Base-by-base conservation (phyloP, 176 grass and related monocot genomes). In the Chloris gayana region DNA sequence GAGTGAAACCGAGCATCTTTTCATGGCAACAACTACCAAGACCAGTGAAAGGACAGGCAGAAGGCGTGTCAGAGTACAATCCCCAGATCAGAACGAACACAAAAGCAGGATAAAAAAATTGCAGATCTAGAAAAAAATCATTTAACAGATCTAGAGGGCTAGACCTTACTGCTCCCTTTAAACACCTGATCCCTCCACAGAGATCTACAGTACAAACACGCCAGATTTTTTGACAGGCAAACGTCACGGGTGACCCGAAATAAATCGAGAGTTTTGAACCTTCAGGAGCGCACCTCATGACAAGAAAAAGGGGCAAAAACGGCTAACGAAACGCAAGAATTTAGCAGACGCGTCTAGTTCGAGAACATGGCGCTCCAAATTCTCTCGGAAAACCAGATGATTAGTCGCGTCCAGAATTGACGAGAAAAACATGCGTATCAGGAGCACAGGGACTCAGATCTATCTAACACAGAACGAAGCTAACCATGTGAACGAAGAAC, bases 11-110 rank as follows among this genome's bases (percentile, higher is more conserved):
- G n/a, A 29, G 12, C 60, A 57, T 56, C n/a, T 66, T 65, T 67
- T 66, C 17, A 67, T 42, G 25, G 67, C 65, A 58, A 29, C 71
- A 14, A 10, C 19, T 12, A 66, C 57, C 29, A 82, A 44, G 15
- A 21, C 37, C 47, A 42, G 30, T 64, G 59, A 30, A 83, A 30
- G 35, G 50, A 84, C 73, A 39, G 33, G 47, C 25, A 41, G 44
- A 69, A 27, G 38, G 82, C 59, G 41, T 8, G 29, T 25, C 81
- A 76, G 72, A 2, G 72, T 25, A 69, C 37, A 76, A 57, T 42
- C 49, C 27, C 50, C 50, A 69, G 37, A 76, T 84, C 37, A 69
- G 45, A 30, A 75, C 34, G 21, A 75, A 76, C 25, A 12, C 26
- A 46, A 21, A 68, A 19, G 14, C 50, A 57, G 19, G 18, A 21